These are phyloP conservation scores for Pichia ethanolica DNA, from an alignment of 805 yeast genomes.

Conservation along the genomic window DNA sequence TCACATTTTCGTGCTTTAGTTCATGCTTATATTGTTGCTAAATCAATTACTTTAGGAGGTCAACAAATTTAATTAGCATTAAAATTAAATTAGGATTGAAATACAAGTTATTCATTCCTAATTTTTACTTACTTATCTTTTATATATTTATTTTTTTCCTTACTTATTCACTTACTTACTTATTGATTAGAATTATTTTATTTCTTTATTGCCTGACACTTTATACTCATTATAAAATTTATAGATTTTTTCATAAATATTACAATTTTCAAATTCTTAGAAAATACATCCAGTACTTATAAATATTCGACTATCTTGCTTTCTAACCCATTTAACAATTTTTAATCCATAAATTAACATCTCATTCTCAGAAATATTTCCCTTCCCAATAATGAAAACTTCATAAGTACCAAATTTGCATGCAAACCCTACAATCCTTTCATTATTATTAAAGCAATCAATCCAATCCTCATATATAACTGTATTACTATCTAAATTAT, in stretches of 20 bases:
- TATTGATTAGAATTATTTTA: too few species aligned
- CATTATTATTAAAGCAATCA: constrained; percentile 4
- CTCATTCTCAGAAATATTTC: constrained; percentile 47
- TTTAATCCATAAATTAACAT: constrained; percentile 55
- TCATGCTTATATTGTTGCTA: constrained; percentile 46
- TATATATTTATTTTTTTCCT: not conserved
- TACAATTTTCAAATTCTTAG: not conserved
- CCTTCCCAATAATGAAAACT: constrained; percentile 48
- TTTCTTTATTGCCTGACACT: not conserved
- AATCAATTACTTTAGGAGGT: constrained; percentile 17
- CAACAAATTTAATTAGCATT: not conserved
- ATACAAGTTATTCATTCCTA: too few species aligned
- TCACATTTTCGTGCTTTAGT: constrained; percentile 65
- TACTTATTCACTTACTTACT: too few species aligned
- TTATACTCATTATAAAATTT: too few species aligned
- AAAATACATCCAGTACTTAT: constrained; percentile 30
- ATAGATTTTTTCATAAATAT: too few species aligned
- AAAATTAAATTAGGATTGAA: not conserved
- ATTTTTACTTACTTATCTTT: too few species aligned
- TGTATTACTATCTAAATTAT: not conserved
- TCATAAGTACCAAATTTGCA: constrained; percentile 40
- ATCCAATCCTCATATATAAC: constrained; percentile 6
- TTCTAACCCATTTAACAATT: constrained; percentile 70
- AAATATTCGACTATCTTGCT: constrained; percentile 62
- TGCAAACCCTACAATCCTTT: constrained; percentile 18